These are phyloP conservation scores for Trichoderma sp. DNA, from an alignment of 2,329 filamentous ascomycete genomes.

Conservation along the genomic window DNA sequence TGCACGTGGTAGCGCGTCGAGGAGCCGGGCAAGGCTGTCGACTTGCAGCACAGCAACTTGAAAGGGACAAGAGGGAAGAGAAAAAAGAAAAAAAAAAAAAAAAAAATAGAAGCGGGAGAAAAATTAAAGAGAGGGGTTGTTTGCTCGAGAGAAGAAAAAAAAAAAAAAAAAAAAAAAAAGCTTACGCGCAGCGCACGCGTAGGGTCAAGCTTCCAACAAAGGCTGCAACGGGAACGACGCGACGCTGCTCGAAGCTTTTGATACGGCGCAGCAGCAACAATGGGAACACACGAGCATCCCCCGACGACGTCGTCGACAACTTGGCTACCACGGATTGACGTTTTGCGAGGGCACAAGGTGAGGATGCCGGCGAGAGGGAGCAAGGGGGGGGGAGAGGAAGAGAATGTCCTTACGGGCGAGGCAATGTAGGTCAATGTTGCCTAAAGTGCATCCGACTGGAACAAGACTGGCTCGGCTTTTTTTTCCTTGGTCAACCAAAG, in stretches of 20 bases:
- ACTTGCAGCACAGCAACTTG: not conserved
- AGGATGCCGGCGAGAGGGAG: slow-evolving; percentile 21
- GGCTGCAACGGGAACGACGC: slow-evolving; percentile 19
- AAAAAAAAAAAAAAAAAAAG: too few relatives aligned
- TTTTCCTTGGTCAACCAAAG: slow-evolving; percentile 23
- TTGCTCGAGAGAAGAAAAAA: too few relatives aligned
- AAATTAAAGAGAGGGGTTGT: slow-evolving; percentile 16
- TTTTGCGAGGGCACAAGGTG: slow-evolving; percentile 22
- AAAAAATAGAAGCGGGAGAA: not conserved
- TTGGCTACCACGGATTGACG: slow-evolving; percentile 2
- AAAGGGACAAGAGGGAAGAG: not conserved
- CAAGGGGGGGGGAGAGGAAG: slow-evolving; percentile 21
- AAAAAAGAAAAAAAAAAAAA: not conserved
- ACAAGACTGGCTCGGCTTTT: slow-evolving; percentile 22
- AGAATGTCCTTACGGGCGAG: slow-evolving; percentile 36
- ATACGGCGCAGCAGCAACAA: slow-evolving; percentile 7
- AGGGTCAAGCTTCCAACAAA: slow-evolving; percentile 16
- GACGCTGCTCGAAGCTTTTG: slow-evolving; percentile 13
- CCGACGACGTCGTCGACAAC: slow-evolving; percentile 1
- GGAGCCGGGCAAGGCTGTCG: not conserved
- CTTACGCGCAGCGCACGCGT: slow-evolving; percentile 18
- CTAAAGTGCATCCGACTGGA: slow-evolving; percentile 27
- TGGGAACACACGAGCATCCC: slow-evolving; percentile 14
- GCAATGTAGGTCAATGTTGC: slow-evolving; percentile 29
- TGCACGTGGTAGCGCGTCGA: slow-evolving; percentile 4